A percentile compares a stretch with the other conserved stretches of the same genome.
Conservation (phyloP, 257 asterid species). For the Solanum sitiens region DNA sequence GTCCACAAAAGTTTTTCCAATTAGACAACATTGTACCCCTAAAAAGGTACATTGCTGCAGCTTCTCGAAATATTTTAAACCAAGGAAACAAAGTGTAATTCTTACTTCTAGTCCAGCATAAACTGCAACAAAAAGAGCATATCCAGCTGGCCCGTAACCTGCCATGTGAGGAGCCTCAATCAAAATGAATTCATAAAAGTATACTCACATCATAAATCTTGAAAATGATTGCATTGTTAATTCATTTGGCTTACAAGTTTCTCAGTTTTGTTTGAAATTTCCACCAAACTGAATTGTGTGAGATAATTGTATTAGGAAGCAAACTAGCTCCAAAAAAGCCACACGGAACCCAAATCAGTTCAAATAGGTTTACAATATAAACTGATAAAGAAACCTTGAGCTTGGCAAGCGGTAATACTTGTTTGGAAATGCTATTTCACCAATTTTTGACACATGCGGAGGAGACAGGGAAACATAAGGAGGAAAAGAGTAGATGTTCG, state of each 20-base stretch:
- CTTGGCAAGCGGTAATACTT: not conserved
- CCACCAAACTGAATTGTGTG: not conserved
- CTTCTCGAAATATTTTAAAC: not conserved
- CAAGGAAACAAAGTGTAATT: constrained; percentile 3
- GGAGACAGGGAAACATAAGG: not conserved
- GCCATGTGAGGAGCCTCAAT: constrained; percentile 10
- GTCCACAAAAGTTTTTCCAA: not conserved
- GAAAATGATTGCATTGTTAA: not conserved
- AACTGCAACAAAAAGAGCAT: constrained; percentile 81
- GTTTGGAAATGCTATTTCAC: not conserved
- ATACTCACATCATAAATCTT: not conserved
- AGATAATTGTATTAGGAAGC: not conserved
- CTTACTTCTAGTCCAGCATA: constrained; percentile 95
- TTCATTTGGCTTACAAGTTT: not conserved
- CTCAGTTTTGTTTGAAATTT: not conserved
- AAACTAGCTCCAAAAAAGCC: not conserved
- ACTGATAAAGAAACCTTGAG: not conserved
- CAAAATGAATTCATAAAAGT: not conserved
- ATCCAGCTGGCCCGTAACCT: constrained; percentile 96
- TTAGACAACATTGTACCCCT: not conserved
- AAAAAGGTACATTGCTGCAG: not conserved
- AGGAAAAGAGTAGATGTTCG: not conserved
- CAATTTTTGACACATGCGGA: not conserved
- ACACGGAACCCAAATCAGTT: not conserved
- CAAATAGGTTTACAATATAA: not conserved